A percentile compares a stretch with the other conserved stretches of the same genome.
Conservation (phyloP, 192 early-diverging fungal genomes). For the Backusella morwellensis region DNA sequence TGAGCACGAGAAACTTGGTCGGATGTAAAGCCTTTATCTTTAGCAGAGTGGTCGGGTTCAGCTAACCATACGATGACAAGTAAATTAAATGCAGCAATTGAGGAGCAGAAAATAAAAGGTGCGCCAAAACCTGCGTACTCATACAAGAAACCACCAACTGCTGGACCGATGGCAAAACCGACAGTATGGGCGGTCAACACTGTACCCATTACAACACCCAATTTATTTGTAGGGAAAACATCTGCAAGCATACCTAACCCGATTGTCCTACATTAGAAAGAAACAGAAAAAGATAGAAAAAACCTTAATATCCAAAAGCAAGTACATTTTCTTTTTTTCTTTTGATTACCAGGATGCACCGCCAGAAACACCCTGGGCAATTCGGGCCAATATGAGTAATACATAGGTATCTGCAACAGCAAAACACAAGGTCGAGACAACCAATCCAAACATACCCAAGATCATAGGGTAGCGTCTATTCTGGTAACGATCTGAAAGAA, state of each 20-base stretch:
- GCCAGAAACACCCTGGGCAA: constrained; percentile 71
- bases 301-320: background rate
- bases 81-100: constrained; percentile 58
- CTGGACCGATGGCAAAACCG: constrained; percentile 68
- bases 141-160: constrained; percentile 64
- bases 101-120: constrained; percentile 70
- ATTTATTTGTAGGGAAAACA: constrained; percentile 57
- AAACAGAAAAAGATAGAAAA: background rate
- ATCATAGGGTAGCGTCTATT: constrained; percentile 77
- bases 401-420: constrained; percentile 60
- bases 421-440: constrained; percentile 63
- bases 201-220: constrained; percentile 72
- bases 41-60: constrained; percentile 45
- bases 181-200: constrained; percentile 65
- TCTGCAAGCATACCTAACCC: constrained; percentile 73
- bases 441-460: constrained; percentile 62
- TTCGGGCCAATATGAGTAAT: constrained; percentile 64
- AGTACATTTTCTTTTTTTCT: background rate
- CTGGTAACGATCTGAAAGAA: constrained; percentile 68
- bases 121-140: constrained; percentile 63
- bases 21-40: background rate
- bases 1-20: constrained; percentile 10
- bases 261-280: constrained; percentile 48
- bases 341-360: constrained; percentile 65
- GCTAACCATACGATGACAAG: constrained; percentile 56